Base-by-base conservation (phyloP, 345 rosid genomes). In the Trapa bicornis region DNA sequence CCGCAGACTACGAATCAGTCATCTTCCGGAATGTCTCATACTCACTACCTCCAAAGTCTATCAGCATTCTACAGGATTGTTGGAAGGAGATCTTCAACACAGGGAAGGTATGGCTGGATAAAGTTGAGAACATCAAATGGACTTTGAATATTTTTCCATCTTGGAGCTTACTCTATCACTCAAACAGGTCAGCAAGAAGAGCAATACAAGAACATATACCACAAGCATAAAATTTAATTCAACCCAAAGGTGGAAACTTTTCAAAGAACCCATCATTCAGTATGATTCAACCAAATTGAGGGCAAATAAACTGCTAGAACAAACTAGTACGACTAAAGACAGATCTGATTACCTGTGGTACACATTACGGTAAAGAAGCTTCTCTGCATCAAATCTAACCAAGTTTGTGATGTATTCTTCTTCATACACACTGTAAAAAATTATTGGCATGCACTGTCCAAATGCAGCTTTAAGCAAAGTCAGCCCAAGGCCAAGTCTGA, bases 341-440 rank as follows among this genome's bases (percentile, higher is more conserved):
- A 70, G 78, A 60, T 88, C 97, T 54, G 96, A 91, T 78, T 91
- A 91, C 66, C 88, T 91, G 58, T 91, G 97, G 97, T 86, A 88
- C 72, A 79, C 75, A 48, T 78, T 72, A 75, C 79, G 87, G 93
- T 88, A 78, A 68, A 35, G 22, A 42, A 52, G 37, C 13, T 38
- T 16, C 10, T 3, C 3, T 32, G 4, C 14, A 36, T 36, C 43
- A 66, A 32, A 1, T 6, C 35, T 35, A 3, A 41, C 1, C 6
- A 37, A 53, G 7, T 7, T 22, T 8, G 38, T 56, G 15, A 17
- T n/a, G 39, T n/a, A 1, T 1, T 12, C 38, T 13, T n/a, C 22
- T 16, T 5, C 6, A 5, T 22, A 22, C 37, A 35, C 39, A 4
- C 15, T 22, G 47, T 37, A 15, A 10, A 29, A 47, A 0, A 47